Conservation (phyloP, 768 basidiomycete species). For the Phylloporus scabripes region DNA sequence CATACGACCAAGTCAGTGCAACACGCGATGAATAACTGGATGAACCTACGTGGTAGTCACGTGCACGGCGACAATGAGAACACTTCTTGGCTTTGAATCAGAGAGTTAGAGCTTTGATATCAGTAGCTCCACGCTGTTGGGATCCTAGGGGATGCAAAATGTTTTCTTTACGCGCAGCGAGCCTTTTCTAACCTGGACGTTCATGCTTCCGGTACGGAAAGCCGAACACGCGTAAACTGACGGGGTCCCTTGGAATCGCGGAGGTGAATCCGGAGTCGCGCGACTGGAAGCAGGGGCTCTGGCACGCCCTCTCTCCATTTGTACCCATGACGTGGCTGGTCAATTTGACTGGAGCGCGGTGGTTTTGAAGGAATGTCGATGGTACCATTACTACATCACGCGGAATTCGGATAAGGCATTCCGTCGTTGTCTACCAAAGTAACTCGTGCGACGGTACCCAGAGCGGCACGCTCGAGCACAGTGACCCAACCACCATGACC, state of each 20-base stretch:
- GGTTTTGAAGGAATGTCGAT: neutral
- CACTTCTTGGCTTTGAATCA: neutral
- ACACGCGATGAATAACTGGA: conserved; percentile 13
- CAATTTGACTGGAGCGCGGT: neutral
- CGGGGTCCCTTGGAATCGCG: neutral
- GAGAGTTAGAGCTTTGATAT: neutral
- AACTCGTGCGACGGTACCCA: no score
- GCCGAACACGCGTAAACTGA: neutral
- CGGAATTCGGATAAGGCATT: neutral
- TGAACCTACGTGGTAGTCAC: conserved; percentile 18
- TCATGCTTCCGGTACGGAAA: neutral
- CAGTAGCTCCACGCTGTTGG: no score
- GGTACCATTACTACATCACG: neutral
- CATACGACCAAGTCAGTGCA: conserved; percentile 12
- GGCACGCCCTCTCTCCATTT: neutral
- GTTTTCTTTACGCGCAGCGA: neutral
- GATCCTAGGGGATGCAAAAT: neutral
- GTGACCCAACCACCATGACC: no score
- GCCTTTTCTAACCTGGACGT: neutral
- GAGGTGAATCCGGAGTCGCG: conserved; percentile 1
- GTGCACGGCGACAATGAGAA: conserved; percentile 10
- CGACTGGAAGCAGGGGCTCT: neutral
- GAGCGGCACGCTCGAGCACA: no score
- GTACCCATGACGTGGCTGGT: neutral
- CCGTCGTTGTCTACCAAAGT: no score